These are phyloP conservation scores for Trametes meyenii DNA, from an alignment of 768 basidiomycete species.

Conservation along the genomic window DNA sequence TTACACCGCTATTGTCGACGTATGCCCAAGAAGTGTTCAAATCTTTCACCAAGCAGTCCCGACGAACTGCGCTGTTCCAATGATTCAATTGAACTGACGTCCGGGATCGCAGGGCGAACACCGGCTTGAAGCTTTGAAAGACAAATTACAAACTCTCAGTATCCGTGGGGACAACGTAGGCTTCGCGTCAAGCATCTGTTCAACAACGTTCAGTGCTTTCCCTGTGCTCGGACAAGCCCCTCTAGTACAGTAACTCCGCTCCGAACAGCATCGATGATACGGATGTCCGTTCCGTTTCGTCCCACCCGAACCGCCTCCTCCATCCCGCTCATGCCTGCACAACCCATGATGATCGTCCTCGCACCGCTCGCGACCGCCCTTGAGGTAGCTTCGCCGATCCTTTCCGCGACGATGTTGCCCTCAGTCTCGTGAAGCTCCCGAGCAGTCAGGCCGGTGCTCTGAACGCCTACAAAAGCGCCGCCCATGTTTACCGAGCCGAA, in stretches of 20 bases:
- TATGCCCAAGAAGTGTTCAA: no score
- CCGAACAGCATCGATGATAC: slow-evolving; percentile 26
- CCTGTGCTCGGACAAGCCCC: slow-evolving; percentile 16
- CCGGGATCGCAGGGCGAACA: no score
- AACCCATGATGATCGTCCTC: slow-evolving; percentile 27
- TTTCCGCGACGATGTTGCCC: slow-evolving; percentile 28
- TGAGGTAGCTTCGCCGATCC: slow-evolving; percentile 33
- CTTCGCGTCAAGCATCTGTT: neutral
- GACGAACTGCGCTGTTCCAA: no score
- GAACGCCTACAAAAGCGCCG: slow-evolving; percentile 35
- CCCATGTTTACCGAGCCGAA: slow-evolving; percentile 25
- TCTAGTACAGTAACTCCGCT: slow-evolving; percentile 27
- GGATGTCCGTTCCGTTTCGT: slow-evolving; percentile 10
- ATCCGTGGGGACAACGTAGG: neutral
- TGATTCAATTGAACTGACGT: no score
- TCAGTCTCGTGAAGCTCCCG: slow-evolving; percentile 35
- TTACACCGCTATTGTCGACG: neutral
- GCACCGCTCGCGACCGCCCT: slow-evolving; percentile 27
- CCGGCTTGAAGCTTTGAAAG: no score
- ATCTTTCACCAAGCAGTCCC: no score
- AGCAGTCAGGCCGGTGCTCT: slow-evolving; percentile 39
- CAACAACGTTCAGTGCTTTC: no score
- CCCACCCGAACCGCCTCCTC: slow-evolving; percentile 24
- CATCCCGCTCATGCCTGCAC: slow-evolving; percentile 34
- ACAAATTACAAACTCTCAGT: neutral